phyloP scores from a whole-genome alignment of 2,329 filamentous ascomycete genomes.

The Massarina eburnea region DNA sequence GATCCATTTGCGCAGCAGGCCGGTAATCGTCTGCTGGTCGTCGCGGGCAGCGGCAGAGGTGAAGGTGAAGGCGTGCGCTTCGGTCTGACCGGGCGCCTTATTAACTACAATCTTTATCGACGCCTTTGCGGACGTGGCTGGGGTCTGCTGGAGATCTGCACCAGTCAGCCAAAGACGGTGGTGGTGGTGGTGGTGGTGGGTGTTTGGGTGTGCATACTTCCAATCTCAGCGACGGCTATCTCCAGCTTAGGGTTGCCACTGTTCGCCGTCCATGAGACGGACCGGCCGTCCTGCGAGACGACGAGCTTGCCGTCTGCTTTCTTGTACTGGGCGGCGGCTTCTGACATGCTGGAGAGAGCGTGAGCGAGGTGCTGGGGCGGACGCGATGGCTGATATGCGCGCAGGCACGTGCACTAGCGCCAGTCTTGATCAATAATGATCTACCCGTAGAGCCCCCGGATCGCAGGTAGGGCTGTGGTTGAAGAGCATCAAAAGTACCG shows the following conservation, averaged over 20 bases:
- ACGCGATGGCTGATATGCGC: neutral
- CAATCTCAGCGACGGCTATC: slow-evolving; percentile 74
- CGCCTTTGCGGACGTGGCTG: slow-evolving; percentile 82
- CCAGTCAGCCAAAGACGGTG: slow-evolving; percentile 8
- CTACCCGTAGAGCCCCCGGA: neutral
- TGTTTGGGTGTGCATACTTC: slow-evolving; percentile 61
- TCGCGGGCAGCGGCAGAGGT: slow-evolving; percentile 76
- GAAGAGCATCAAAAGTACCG: too few relatives aligned
- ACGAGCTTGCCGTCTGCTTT: slow-evolving; percentile 90
- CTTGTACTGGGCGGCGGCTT: slow-evolving; percentile 67
- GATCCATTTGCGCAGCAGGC: slow-evolving; percentile 76
- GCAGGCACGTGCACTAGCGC: neutral
- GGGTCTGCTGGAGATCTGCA: slow-evolving; percentile 90
- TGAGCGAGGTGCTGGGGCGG: neutral
- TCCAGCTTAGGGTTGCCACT: slow-evolving; percentile 65
- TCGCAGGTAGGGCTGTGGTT: too few relatives aligned
- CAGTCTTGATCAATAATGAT: too few relatives aligned
- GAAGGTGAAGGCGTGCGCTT: slow-evolving; percentile 85
- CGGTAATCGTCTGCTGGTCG: slow-evolving; percentile 84
- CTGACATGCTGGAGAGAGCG: slow-evolving; percentile 34
- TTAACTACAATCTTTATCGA: slow-evolving; percentile 92
- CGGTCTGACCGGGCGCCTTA: slow-evolving; percentile 59
- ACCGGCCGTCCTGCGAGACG: slow-evolving; percentile 71
- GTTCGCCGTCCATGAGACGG: slow-evolving; percentile 79
- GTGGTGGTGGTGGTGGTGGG: neutral